phyloP scores from a whole-genome alignment of 331 rosid genomes.

The Dryas integrifolia region DNA sequence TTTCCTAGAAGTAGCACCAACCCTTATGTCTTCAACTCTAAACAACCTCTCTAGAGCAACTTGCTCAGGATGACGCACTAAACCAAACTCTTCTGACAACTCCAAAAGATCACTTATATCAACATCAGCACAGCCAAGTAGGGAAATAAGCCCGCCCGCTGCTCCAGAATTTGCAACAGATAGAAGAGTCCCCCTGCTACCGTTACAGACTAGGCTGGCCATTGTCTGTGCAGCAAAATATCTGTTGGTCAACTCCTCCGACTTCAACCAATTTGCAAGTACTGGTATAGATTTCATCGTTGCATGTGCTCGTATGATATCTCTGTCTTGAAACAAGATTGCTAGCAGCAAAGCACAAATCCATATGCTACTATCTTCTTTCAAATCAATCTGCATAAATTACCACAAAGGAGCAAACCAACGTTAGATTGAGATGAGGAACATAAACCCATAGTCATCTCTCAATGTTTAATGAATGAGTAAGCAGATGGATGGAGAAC shows the following conservation, averaged over 20 bases:
- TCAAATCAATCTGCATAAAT: conserved; percentile 64
- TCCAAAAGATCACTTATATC: conserved; percentile 86
- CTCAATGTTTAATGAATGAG: not conserved
- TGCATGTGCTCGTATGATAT: conserved; percentile 85
- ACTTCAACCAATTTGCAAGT: conserved; percentile 78
- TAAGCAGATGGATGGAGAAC: not conserved
- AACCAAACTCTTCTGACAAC: conserved; percentile 85
- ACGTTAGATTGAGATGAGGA: conserved; percentile 18
- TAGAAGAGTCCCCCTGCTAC: conserved; percentile 96
- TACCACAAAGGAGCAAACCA: conserved; percentile 32
- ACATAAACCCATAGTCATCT: not conserved
- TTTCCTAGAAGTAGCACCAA: conserved; percentile 92
- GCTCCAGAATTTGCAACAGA: conserved; percentile 99
- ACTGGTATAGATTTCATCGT: conserved; percentile 79
- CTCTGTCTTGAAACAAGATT: conserved; percentile 90
- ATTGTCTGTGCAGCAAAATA: conserved; percentile 94
- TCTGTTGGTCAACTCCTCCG: conserved; percentile 75
- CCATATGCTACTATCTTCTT: conserved; percentile 94
- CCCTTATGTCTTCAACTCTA: conserved; percentile 97
- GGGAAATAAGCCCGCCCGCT: conserved; percentile 85
- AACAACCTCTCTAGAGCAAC: conserved; percentile 91
- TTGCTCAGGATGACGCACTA: conserved; percentile 90
- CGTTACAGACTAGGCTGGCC: conserved; percentile 96
- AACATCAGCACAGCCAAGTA: conserved; percentile 92
- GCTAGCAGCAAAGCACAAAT: conserved; percentile 79